These are phyloP conservation scores for Plantago rigida DNA, from an alignment of 305 asterid species.

Conservation along the genomic window DNA sequence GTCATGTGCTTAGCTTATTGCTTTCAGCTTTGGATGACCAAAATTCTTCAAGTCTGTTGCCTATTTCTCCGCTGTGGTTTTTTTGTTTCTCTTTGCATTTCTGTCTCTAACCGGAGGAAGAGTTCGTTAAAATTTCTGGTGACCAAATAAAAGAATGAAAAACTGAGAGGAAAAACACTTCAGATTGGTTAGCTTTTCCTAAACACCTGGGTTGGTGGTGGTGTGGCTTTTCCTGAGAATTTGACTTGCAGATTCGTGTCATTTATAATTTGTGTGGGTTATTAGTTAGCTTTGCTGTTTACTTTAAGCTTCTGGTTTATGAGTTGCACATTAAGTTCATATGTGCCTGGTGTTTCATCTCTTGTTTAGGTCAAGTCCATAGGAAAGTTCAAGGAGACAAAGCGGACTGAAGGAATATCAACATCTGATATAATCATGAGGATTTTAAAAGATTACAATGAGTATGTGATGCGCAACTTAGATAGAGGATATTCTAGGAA, in stretches of 20 bases:
- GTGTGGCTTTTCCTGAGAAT: too few relatives aligned
- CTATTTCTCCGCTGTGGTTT: not conserved
- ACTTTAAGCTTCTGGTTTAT: not conserved
- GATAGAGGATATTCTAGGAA: slow-evolving; percentile 61
- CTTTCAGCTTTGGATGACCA: not conserved
- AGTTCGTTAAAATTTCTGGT: too few relatives aligned
- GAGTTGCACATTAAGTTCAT: not conserved
- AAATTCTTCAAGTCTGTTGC: not conserved
- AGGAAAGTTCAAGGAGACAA: slow-evolving; percentile 57
- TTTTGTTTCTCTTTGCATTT: too few relatives aligned
- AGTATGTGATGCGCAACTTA: slow-evolving; percentile 64
- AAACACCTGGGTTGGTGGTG: too few relatives aligned
- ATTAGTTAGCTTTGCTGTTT: not conserved
- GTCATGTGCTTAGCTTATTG: not conserved
- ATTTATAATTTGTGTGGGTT: not conserved
- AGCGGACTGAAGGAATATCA: slow-evolving; percentile 53
- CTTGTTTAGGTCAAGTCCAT: slow-evolving; percentile 43
- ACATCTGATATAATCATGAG: slow-evolving; percentile 61
- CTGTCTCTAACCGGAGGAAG: too few relatives aligned
- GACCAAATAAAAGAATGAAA: too few relatives aligned
- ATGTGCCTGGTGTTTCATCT: slow-evolving; percentile 3
- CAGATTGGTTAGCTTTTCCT: too few relatives aligned
- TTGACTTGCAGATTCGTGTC: too few relatives aligned
- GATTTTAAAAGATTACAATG: slow-evolving; percentile 58
- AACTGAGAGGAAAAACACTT: too few relatives aligned